Conservation (phyloP, 306 rosid genomes). For the Lathyrus tuberosus region DNA sequence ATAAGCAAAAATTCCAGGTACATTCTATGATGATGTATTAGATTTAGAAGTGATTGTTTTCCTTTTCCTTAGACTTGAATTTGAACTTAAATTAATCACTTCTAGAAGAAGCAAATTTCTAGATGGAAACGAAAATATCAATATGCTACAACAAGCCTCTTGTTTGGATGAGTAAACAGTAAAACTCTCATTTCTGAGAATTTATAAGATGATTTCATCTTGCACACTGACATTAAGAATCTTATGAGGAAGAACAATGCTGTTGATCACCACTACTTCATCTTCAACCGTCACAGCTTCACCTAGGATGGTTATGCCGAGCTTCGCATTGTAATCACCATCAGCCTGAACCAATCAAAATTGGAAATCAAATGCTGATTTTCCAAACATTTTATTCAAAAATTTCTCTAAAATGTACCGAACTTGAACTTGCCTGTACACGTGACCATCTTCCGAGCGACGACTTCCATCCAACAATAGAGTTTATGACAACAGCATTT, state of each 20-base stretch:
- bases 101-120: constrained; percentile 10
- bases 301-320: constrained; percentile 88
- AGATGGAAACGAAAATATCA: constrained; percentile 3
- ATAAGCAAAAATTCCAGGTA: constrained; percentile 29
- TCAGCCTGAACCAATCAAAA: constrained; percentile 62
- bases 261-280: constrained; percentile 77
- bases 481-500: constrained; percentile 75
- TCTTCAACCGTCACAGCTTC: constrained; percentile 93
- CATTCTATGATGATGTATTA: background rate
- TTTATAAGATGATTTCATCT: constrained; percentile 86
- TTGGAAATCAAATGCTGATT: background rate
- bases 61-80: constrained; percentile 15
- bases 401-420: background rate
- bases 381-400: constrained; percentile 12
- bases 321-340: constrained; percentile 79
- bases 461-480: constrained; percentile 97
- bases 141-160: constrained; percentile 31
- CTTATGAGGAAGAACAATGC: constrained; percentile 95
- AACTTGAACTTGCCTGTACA: constrained; percentile 83
- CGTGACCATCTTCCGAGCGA: constrained; percentile 93
- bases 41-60: constrained; percentile 1
- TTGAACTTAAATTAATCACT: constrained; percentile 29
- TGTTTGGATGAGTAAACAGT: constrained; percentile 16
- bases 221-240: constrained; percentile 87
- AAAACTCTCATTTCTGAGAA: constrained; percentile 11